Base-by-base conservation (phyloP, 148 eudicot genomes). In the Rhododendron molle region DNA sequence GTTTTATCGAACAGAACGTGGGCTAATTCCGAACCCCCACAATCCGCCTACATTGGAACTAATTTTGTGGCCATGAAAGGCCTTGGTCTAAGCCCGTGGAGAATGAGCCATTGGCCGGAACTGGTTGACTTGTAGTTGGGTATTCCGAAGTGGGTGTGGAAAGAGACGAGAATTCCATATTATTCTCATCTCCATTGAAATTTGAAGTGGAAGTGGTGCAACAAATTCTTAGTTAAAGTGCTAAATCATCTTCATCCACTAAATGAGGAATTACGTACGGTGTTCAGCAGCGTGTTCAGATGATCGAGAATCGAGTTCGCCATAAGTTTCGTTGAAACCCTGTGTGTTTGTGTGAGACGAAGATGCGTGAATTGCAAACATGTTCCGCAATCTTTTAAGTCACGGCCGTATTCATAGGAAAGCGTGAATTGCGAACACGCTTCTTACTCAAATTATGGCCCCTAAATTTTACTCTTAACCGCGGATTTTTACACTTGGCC, bases 1-100 rank as follows among this genome's bases (percentile, higher is more conserved):
- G 91, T 80, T 90, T 60, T 71, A 36, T 87, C 94, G 80, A 93
- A 93, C 91, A 93, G 49, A 14, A 81, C 49, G 81, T 83, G 89
- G 88, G 94, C 91, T 44, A 83, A 85, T 46, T 21, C 38, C 43
- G 85, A 79, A 79, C 85, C 83, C 32, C 89, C 86, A 77, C 88
- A 89, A 65, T 90, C 90, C 0, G 88, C 85, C 49, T 90, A 91
- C 60, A 87, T 50, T 73, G 89, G 91, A 7, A 91, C 83, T 79
- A 91, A 87, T 91, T 90, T 18, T 78, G 92, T 91, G 88, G 79
- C 56, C 71, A 91, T 67, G 73, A 90, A 92, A 15, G 89, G 52
- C 88, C 47, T 1, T 76, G 81, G 38, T 84, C 80, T 23, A 20
- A 86, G 82, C 81, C 92, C 92, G 84, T 82, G 84, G 26, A 87